Evolutionary conservation across 371 early-diverging fungal genomes (phyloP).

Genomic region (Haplosporangium sp.): DNA sequence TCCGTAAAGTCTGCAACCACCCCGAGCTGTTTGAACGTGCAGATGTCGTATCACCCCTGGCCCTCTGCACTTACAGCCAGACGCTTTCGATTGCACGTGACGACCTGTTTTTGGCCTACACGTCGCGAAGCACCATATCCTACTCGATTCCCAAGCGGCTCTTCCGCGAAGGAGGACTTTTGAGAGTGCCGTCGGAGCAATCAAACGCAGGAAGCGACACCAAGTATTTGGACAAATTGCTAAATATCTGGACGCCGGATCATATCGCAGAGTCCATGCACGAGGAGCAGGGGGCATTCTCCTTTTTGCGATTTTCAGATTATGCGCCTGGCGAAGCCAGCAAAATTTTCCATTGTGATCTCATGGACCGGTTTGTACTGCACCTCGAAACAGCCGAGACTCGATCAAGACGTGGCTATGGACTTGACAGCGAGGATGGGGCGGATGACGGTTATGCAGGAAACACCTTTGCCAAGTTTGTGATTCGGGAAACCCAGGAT

Average conservation of each 20-base stretch:
- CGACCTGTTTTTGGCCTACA: constrained; percentile 68
- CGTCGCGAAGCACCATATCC: constrained; percentile 69
- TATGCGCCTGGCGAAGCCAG: constrained; percentile 66
- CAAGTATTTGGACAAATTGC: constrained; percentile 62
- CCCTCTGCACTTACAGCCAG: constrained; percentile 69
- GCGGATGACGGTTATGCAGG: constrained; percentile 18
- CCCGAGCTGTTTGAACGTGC: constrained; percentile 98
- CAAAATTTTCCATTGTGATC: constrained; percentile 60
- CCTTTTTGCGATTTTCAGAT: constrained; percentile 74
- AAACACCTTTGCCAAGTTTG: constrained; percentile 60
- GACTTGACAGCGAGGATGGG: constrained; percentile 9
- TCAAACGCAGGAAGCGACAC: constrained; percentile 64
- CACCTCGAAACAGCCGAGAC: constrained; percentile 59
- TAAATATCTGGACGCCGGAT: constrained; percentile 69
- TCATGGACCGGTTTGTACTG: constrained; percentile 64
- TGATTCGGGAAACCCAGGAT: constrained; percentile 56
- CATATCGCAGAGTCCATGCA: constrained; percentile 63
- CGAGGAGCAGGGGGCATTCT: constrained; percentile 59
- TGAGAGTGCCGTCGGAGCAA: constrained; percentile 59
- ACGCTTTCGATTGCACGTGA: constrained; percentile 75
- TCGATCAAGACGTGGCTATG: constrained; percentile 57
- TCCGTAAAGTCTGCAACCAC: constrained; percentile 98
- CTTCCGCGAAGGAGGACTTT: constrained; percentile 73
- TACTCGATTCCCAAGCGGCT: constrained; percentile 75
- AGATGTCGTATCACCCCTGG: constrained; percentile 81